Evolutionary conservation across 805 yeast genomes (phyloP).

Genomic region (Wickerhamiella qilinensis): DNA sequence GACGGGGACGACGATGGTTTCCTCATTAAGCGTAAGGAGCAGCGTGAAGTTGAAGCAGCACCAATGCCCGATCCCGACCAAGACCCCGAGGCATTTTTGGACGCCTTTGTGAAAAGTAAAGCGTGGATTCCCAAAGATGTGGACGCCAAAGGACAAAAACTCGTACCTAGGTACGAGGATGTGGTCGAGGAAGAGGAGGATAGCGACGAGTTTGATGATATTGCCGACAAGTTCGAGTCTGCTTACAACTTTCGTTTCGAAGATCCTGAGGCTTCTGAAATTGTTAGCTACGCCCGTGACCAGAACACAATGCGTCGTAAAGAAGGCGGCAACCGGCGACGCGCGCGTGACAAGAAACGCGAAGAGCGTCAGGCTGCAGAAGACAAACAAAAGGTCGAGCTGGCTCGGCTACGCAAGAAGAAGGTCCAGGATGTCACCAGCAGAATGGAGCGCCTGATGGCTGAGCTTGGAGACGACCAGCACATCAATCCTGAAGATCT

Average conservation of each 20-base stretch:
- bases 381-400: conserved; percentile 37
- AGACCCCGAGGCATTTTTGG: conserved; percentile 53
- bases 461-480: conserved; percentile 51
- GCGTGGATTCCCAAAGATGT: conserved; percentile 80
- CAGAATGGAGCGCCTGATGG: conserved; percentile 44
- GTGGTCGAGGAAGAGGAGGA: conserved; percentile 32
- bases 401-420: conserved; percentile 55
- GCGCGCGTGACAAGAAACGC: conserved; percentile 57
- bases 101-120: conserved; percentile 53
- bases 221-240: conserved; percentile 78
- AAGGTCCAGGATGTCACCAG: conserved; percentile 68
- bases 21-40: conserved; percentile 42
- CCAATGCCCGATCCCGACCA: conserved; percentile 49
- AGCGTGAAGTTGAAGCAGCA: conserved; percentile 19
- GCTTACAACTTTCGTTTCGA: conserved; percentile 93
- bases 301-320: conserved; percentile 85
- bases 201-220: conserved; percentile 80
- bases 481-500: conserved; percentile 59
- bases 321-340: conserved; percentile 56
- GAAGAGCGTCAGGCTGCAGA: conserved; percentile 37
- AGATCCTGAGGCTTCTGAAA: conserved; percentile 79
- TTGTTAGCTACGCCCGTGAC: conserved; percentile 80
- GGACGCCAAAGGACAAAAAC: conserved; percentile 35
- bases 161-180: conserved; percentile 19
- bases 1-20: conserved; percentile 24